Evolutionary conservation across 441 rosid species (phyloP).

Genomic region (Omphalea diandra): DNA sequence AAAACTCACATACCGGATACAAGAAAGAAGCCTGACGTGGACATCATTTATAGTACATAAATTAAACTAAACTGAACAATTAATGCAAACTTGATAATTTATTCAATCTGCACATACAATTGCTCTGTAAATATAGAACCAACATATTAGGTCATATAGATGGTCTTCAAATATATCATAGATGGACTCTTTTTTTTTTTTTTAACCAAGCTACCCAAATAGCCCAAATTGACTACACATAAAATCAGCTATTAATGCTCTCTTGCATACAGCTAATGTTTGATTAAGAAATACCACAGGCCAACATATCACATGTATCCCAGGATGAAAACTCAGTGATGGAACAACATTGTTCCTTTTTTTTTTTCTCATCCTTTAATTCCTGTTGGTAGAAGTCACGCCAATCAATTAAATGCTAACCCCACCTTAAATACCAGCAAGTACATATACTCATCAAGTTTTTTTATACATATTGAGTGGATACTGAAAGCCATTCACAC

Average conservation of each 20-base stretch:
- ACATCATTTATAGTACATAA: not conserved
- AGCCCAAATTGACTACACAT: conserved; percentile 4
- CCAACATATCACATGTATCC: conserved; percentile 18
- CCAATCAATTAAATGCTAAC: conserved; percentile 7
- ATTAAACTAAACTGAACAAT: not conserved
- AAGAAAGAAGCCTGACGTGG: not conserved
- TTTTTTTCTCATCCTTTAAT: not conserved
- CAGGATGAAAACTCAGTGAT: not conserved
- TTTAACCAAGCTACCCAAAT: not conserved
- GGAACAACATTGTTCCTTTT: conserved; percentile 2
- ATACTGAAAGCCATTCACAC: not conserved
- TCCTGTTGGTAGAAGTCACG: not conserved
- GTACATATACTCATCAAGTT: not conserved
- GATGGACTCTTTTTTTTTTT: too few relatives aligned
- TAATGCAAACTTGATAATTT: too few relatives aligned
- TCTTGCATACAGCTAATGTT: conserved; percentile 8
- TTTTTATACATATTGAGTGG: not conserved
- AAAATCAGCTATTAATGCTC: not conserved
- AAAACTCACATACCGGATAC: not conserved
- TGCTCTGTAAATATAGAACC: too few relatives aligned
- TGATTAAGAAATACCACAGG: not conserved
- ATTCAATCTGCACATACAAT: too few relatives aligned
- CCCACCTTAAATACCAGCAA: not conserved
- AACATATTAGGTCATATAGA: too few relatives aligned
- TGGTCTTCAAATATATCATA: too few relatives aligned